These are phyloP conservation scores for Phytopythium boreale DNA, from an alignment of 352 stramenopile species.

Conservation along the genomic window DNA sequence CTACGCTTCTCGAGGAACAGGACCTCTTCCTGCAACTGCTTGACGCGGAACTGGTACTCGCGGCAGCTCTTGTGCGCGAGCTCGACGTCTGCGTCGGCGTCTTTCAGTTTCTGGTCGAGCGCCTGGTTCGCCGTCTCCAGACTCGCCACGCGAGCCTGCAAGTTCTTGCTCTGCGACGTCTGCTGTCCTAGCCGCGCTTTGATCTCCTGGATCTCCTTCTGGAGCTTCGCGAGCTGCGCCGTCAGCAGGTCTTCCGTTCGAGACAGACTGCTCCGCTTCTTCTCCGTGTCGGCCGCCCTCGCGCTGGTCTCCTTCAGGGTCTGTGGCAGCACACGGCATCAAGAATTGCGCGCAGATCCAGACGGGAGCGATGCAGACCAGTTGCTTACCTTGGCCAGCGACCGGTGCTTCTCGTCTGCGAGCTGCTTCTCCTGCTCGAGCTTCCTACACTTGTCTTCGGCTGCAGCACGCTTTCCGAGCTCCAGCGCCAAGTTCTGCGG, in stretches of 20 bases:
- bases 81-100: slow-evolving; percentile 43
- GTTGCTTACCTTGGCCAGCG: slow-evolving; percentile 26
- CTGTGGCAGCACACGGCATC: slow-evolving; percentile 12
- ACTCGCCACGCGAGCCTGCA: slow-evolving; percentile 33
- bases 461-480: slow-evolving; percentile 9
- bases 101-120: slow-evolving; percentile 33
- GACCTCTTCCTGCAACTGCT: slow-evolving; percentile 70
- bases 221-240: slow-evolving; percentile 34
- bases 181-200: slow-evolving; percentile 38
- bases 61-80: slow-evolving; percentile 44
- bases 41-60: slow-evolving; percentile 57
- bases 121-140: slow-evolving; percentile 32
- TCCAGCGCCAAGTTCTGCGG: slow-evolving; percentile 14
- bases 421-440: slow-evolving; percentile 33
- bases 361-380: not conserved
- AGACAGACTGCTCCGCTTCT: slow-evolving; percentile 26
- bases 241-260: slow-evolving; percentile 36
- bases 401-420: slow-evolving; percentile 43
- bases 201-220: slow-evolving; percentile 59
- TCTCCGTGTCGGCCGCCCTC: slow-evolving; percentile 39
- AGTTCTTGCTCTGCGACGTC: slow-evolving; percentile 40
- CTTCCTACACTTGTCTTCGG: slow-evolving; percentile 17
- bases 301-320: slow-evolving; percentile 37
- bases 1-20: slow-evolving; percentile 60
- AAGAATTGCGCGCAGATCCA: not conserved